phyloP scores from a whole-genome alignment of 2,329 filamentous ascomycete genomes.

The Colletotrichum orchidophilum region DNA sequence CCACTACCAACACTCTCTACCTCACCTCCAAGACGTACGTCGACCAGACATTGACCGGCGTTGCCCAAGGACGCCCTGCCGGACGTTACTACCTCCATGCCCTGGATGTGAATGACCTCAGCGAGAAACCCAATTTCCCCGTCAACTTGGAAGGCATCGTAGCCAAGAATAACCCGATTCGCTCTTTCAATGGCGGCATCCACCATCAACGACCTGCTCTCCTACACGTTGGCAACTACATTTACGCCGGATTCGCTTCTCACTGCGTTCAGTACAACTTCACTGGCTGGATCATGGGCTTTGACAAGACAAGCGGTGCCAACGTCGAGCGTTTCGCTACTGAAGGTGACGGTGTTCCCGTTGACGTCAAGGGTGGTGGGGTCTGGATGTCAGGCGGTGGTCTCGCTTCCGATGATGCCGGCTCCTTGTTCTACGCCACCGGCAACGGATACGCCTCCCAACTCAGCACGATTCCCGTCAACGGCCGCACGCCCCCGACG shows the following conservation, averaged over 20 bases:
- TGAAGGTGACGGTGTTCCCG: conserved; percentile 50
- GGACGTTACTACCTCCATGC: conserved; percentile 50
- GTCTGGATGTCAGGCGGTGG: conserved; percentile 55
- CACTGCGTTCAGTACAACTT: conserved; percentile 67
- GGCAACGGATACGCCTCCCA: conserved; percentile 54
- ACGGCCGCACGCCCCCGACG: conserved; percentile 48
- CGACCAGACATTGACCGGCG: conserved; percentile 41
- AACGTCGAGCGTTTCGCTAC: conserved; percentile 52
- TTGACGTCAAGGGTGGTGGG: conserved; percentile 50
- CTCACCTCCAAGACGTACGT: conserved; percentile 54
- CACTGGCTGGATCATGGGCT: conserved; percentile 61
- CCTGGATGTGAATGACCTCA: conserved; percentile 49
- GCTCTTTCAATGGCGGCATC: conserved; percentile 62
- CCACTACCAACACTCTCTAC: conserved; percentile 54
- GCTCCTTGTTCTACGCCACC: conserved; percentile 50
- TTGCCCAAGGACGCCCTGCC: conserved; percentile 44
- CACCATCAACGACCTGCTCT: conserved; percentile 61
- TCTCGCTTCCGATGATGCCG: conserved; percentile 48
- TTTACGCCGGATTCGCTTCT: conserved; percentile 64
- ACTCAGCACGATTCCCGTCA: conserved; percentile 47
- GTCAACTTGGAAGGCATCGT: conserved; percentile 56
- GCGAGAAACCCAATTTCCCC: conserved; percentile 54
- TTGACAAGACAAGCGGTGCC: conserved; percentile 52
- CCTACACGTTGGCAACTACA: conserved; percentile 53
- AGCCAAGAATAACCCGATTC: conserved; percentile 55